Base-by-base conservation (phyloP, 495 filamentous ascomycete species). In the Penicillium coffeae region DNA sequence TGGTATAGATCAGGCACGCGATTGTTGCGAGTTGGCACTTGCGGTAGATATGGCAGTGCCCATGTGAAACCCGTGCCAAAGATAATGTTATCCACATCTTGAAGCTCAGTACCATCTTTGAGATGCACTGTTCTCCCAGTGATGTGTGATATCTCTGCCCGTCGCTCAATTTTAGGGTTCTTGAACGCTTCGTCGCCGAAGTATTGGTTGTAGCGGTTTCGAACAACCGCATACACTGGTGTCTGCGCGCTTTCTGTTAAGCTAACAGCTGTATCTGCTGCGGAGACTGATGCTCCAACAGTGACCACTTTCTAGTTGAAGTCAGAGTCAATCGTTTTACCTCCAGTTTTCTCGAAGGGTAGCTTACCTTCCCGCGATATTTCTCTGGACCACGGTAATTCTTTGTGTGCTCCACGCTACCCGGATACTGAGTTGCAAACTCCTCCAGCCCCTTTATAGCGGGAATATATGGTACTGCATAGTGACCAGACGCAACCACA, bases 401-500 rank as follows among this genome's bases (percentile, higher is more conserved):
- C 41, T 74, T 74, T 7, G 68, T 65, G 47, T 74, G 71, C 32
- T 62, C 53, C 8, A 74, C 60, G 18, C 62, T 59, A 0, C 59
- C 62, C 1, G 71, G 69, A 44, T 69, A 66, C 18, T 50, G 48
- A 12, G 52, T 45, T 0, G 64, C 51, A 20, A 66, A 70, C 32
- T 73, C 68, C 16, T 65, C 59, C 51, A 74, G 33, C 0, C 71
- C 71, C 0, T 59, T 51, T 30, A 87, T 80, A 0, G 70, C 61
- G 0, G 90, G 90, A 9, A 95, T 75, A 60, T 76, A 85, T 0
- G 86, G 85, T 8, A 86, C 79, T 1, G 77, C 73, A 61, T 89
- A 93, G 59, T 95, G 89, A 0, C 90, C 90, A 27, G 78, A 86
- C 1, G 88, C 89, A 6, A 94, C 80, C 0, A 92, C 79, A 1